Conservation (phyloP, 1,284 basidiomycete genomes). For the Microbotryum intermedium region DNA sequence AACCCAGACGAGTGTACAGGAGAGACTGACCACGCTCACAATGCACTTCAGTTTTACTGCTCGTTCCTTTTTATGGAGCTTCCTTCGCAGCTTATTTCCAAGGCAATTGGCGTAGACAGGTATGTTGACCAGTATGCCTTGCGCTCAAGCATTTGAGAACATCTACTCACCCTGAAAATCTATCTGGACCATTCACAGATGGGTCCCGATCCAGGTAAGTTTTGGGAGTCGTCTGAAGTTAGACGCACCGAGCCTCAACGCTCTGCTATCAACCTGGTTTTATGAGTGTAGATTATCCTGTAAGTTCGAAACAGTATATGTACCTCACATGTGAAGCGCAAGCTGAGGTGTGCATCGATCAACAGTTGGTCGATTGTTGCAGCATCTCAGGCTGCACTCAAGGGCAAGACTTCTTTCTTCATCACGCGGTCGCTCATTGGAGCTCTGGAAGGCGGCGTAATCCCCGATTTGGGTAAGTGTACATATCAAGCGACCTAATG, state of each 20-base stretch:
- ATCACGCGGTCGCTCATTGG: conserved; percentile 5
- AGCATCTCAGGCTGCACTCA: conserved; percentile 34
- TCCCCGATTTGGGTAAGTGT: conserved; percentile 7
- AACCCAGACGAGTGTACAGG: conserved; percentile 1
- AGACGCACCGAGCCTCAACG: no score
- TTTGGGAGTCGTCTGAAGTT: no score
- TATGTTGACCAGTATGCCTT: not conserved
- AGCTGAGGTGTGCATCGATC: no score
- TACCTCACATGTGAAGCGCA: no score
- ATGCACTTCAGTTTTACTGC: no score
- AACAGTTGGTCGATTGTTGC: conserved; percentile 36
- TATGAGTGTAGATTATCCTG: no score
- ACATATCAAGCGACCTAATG: not conserved
- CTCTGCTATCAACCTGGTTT: no score
- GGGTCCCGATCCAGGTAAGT: conserved; percentile 34
- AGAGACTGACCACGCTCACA: not conserved
- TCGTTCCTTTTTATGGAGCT: conserved; percentile 19
- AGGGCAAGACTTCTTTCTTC: conserved; percentile 16
- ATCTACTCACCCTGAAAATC: not conserved
- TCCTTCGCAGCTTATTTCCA: conserved; percentile 35
- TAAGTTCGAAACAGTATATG: no score
- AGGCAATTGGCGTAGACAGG: conserved; percentile 40
- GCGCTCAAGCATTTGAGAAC: no score
- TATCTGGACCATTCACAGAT: not conserved
- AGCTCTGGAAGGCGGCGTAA: conserved; percentile 9